These are phyloP conservation scores for Nemania diffusa DNA, from an alignment of 2,329 filamentous ascomycete species.

Conservation along the genomic window DNA sequence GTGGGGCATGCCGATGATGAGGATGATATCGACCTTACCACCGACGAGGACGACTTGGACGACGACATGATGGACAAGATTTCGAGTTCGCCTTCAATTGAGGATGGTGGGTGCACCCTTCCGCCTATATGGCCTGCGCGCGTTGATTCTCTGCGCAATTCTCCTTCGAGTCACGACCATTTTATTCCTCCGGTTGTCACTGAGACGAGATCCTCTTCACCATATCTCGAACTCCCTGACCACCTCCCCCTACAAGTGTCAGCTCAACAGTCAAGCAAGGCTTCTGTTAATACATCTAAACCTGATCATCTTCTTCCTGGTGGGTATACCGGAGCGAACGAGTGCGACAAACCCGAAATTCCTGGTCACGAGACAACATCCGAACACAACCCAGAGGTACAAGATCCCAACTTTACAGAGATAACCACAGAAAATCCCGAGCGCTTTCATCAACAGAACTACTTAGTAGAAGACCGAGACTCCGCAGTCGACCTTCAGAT, in stretches of 20 bases:
- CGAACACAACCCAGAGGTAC: constrained; percentile 30
- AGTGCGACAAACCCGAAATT: constrained; percentile 50
- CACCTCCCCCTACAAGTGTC: constrained; percentile 45
- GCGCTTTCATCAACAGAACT: constrained; percentile 15
- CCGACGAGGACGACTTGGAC: constrained; percentile 77
- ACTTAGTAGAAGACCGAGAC: constrained; percentile 22
- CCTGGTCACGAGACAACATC: constrained; percentile 31
- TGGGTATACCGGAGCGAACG: constrained; percentile 55
- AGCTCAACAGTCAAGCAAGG: constrained; percentile 50
- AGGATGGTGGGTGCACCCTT: constrained; percentile 88
- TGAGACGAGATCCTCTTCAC: constrained; percentile 55
- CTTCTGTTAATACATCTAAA: constrained; percentile 43
- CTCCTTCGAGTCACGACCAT: constrained; percentile 45
- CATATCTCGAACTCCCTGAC: constrained; percentile 54
- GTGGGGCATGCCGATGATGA: constrained; percentile 63
- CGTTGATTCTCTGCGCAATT: constrained; percentile 55
- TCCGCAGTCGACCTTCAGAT: constrained; percentile 37
- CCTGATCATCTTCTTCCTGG: constrained; percentile 61
- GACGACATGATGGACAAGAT: constrained; percentile 99
- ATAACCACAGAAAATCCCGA: constrained; percentile 23
- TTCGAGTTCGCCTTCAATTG: constrained; percentile 97
- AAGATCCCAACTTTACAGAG: constrained; percentile 31
- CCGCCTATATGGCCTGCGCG: constrained; percentile 56
- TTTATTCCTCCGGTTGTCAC: constrained; percentile 47
- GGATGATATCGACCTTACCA: constrained; percentile 74